These are phyloP conservation scores for Megacollybia platyphylla DNA, from an alignment of 1,284 basidiomycete genomes.

Conservation along the genomic window DNA sequence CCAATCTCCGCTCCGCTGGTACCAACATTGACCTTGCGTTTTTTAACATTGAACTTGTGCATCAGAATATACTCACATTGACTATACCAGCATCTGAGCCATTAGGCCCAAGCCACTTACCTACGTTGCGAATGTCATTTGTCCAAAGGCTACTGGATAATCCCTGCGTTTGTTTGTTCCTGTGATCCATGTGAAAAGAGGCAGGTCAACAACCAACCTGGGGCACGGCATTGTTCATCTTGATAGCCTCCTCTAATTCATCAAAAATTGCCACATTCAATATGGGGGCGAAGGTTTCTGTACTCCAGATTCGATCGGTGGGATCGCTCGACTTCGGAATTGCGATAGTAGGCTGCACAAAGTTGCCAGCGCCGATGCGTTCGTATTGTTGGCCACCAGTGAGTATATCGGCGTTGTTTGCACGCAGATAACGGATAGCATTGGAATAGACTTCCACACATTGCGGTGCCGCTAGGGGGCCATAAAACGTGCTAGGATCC, in stretches of 20 bases:
- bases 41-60: neutral
- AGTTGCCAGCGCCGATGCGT: constrained; percentile 63
- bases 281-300: constrained; percentile 82
- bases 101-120: constrained; percentile 84
- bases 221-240: constrained; percentile 86
- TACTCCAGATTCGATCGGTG: constrained; percentile 54
- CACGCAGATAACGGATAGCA: constrained; percentile 53
- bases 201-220: constrained; percentile 28
- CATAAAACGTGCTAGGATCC: constrained; percentile 59
- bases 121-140: constrained; percentile 66
- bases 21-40: constrained; percentile 66
- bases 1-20: constrained; percentile 90
- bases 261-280: constrained; percentile 85
- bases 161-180: constrained; percentile 32
- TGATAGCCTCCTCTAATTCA: constrained; percentile 81
- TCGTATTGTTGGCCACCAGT: constrained; percentile 50
- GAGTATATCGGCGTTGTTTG: constrained; percentile 65
- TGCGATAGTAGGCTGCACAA: constrained; percentile 81
- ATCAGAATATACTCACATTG: constrained; percentile 37
- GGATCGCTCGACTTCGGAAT: constrained; percentile 46
- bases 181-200: constrained; percentile 6
- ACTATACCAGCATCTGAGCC: constrained; percentile 84
- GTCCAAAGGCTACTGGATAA: constrained; percentile 89
- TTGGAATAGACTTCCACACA: constrained; percentile 58
- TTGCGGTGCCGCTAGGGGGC: constrained; percentile 68